Base-by-base conservation (phyloP, 495 filamentous ascomycete genomes). In the Viridothelium virens region DNA sequence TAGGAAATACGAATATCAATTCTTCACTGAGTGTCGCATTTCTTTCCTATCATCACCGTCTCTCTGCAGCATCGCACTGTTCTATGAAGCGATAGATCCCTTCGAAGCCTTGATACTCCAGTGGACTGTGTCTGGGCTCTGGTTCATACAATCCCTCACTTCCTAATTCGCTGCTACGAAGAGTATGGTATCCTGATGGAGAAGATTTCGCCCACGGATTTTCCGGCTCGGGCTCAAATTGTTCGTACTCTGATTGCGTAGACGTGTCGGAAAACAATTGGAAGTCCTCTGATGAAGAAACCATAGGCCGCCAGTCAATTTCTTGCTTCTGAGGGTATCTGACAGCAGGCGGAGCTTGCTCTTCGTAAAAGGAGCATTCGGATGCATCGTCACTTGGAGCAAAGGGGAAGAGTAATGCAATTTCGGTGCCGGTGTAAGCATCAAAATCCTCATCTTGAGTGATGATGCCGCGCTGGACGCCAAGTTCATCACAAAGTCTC, bases 31-130 rank as follows among this genome's bases (percentile, higher is more conserved):
- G 2, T 6, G 53, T 33, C 53, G 31, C 53, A 10, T 31, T 36
- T 6, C 7, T 9, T 10, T 2, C 10, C 7, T 36, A 11, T 59
- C 18, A 59, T 36, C 1, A 33, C 53, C 53, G 53, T 62, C 77
- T 80, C 62, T 75, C 77, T 50, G 86, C 83, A 18, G 79, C 79
- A 74, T 96, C 90, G 73, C 92, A 94, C 69, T 95, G 89, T 73
- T 90, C 90, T 61, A 97, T 71, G 74, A 96, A 97, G 48, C 83
- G 83, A 74, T 92, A 90, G 25, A 97, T 91, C 0, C 92, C 93
- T 70, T 95, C 88, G 16, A 90, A 75, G 7, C 91, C 91, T 68
- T 93, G 90, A 71, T 89, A 92, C 44, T 87, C 86, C 68, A 81
- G 77, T 4, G 72, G 77, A 39, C 64, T 80, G 67, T 75, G 67